phyloP scores from a whole-genome alignment of 2,329 filamentous ascomycete genomes.

The Fusarium sororula region DNA sequence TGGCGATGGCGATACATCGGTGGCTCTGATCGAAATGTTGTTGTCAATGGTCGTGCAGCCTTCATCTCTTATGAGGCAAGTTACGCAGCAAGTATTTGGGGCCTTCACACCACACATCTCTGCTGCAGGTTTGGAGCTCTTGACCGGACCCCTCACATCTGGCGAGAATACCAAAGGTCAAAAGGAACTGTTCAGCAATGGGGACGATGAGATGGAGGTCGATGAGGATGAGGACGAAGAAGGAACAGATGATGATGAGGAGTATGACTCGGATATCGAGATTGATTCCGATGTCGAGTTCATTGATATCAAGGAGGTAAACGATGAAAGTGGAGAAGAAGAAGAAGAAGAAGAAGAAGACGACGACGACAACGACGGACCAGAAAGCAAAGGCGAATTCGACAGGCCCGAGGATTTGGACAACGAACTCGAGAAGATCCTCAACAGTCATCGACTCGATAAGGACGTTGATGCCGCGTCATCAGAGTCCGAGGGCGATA shows the following conservation, averaged over 20 bases:
- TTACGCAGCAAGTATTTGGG: constrained; percentile 88
- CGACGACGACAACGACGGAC: constrained; percentile 51
- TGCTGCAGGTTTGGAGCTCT: constrained; percentile 72
- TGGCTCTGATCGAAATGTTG: constrained; percentile 85
- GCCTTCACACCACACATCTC: constrained; percentile 82
- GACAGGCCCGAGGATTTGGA: constrained; percentile 66
- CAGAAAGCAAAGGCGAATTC: constrained; percentile 53
- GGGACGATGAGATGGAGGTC: constrained; percentile 67
- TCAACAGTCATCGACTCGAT: constrained; percentile 75
- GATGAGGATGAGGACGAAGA: constrained; percentile 53
- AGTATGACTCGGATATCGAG: constrained; percentile 58
- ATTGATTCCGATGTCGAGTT: constrained; percentile 62
- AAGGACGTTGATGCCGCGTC: constrained; percentile 65
- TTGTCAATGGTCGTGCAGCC: constrained; percentile 89
- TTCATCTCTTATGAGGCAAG: constrained; percentile 84
- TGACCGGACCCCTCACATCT: constrained; percentile 75
- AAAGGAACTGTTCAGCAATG: constrained; percentile 81
- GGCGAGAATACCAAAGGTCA: constrained; percentile 87
- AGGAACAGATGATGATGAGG: constrained; percentile 54
- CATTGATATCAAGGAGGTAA: constrained; percentile 55
- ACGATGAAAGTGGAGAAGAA: constrained; percentile 53
- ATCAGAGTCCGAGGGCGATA: constrained; percentile 76
- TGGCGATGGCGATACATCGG: constrained; percentile 67
- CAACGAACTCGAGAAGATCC: constrained; percentile 78
- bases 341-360: constrained; percentile 58